Conservation (phyloP, 1,284 basidiomycete genomes). For the Irpex sp. region DNA sequence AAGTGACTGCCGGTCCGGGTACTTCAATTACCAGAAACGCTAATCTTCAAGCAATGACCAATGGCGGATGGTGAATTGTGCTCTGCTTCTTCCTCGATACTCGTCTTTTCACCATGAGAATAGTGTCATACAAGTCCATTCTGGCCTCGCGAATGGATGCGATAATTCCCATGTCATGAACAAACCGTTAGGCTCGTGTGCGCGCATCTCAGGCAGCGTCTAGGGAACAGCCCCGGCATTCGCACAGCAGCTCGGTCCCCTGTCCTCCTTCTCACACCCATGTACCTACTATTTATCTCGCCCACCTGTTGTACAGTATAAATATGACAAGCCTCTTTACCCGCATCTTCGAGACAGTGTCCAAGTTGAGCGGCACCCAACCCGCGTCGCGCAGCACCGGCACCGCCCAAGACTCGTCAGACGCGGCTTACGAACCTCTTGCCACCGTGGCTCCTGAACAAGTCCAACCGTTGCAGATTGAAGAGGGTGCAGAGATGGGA, state of each 20-base stretch:
- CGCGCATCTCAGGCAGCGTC: neutral
- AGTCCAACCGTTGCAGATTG: conserved; percentile 14
- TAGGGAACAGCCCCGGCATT: neutral
- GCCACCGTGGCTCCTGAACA: conserved; percentile 3
- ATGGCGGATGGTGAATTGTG: too few relatives aligned
- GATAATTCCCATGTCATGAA: too few relatives aligned
- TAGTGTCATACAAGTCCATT: too few relatives aligned
- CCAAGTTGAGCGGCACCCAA: neutral
- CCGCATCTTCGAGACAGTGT: neutral
- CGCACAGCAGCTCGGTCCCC: neutral
- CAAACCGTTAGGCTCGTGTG: neutral
- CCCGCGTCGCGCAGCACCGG: too few relatives aligned
- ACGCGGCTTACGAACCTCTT: conserved; percentile 8
- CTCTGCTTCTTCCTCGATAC: too few relatives aligned
- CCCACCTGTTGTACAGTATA: neutral
- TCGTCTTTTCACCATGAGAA: too few relatives aligned
- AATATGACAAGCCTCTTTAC: neutral
- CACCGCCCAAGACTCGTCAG: neutral
- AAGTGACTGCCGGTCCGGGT: too few relatives aligned
- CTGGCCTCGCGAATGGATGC: too few relatives aligned
- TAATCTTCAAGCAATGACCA: too few relatives aligned
- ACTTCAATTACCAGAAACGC: too few relatives aligned
- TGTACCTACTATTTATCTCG: neutral
- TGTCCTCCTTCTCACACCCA: neutral
- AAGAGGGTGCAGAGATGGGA: conserved; percentile 27